These are phyloP conservation scores for Hansenula lynferdii DNA, from an alignment of 1,139 yeast genomes.

Conservation along the genomic window DNA sequence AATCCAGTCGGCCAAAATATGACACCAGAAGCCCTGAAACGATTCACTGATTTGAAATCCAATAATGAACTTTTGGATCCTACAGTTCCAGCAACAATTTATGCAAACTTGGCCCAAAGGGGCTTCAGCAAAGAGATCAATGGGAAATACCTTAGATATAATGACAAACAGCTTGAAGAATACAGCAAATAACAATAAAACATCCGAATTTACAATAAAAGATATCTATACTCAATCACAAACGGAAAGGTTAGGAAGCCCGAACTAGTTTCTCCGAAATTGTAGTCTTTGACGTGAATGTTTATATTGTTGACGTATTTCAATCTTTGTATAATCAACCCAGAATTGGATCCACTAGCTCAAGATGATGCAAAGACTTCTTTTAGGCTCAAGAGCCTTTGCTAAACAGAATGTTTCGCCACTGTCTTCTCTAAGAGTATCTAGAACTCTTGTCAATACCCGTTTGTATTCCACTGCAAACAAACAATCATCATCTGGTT, in stretches of 20 bases:
- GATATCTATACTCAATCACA: too few relatives aligned
- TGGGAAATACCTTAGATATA: conserved; percentile 63
- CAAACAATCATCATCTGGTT: not conserved
- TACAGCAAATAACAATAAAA: conserved; percentile 8
- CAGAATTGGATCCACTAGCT: too few relatives aligned
- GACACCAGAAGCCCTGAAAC: conserved; percentile 49
- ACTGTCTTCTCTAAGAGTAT: not conserved
- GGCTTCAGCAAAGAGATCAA: conserved; percentile 50
- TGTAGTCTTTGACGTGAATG: too few relatives aligned
- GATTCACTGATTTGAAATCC: conserved; percentile 56
- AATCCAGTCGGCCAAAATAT: conserved; percentile 43
- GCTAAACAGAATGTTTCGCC: not conserved
- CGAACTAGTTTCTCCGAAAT: too few relatives aligned
- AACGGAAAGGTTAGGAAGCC: not conserved
- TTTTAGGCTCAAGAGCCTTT: not conserved
- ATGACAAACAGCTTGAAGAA: conserved; percentile 35
- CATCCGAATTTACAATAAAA: too few relatives aligned
- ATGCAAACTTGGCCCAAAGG: conserved; percentile 55
- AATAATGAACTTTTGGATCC: conserved; percentile 57
- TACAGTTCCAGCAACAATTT: conserved; percentile 63
- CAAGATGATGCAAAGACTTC: not conserved
- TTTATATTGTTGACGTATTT: too few relatives aligned
- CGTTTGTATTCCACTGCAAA: not conserved
- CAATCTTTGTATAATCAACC: too few relatives aligned
- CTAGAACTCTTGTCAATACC: not conserved